Evolutionary conservation across 2,329 filamentous ascomycete species (phyloP).

Genomic region (Ophiostoma pallidulum): DNA sequence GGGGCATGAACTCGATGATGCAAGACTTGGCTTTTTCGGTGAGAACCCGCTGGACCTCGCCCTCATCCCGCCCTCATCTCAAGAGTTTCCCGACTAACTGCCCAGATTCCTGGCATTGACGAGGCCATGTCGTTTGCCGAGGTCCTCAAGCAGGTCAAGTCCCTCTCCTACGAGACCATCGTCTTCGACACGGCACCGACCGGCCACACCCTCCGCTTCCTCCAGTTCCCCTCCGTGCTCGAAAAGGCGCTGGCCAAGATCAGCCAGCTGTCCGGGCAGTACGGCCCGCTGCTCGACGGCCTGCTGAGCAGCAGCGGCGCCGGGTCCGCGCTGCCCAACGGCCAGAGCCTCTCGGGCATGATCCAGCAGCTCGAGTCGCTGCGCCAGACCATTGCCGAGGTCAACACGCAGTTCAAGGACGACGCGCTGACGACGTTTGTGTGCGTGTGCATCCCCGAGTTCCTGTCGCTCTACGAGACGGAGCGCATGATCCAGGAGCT

Average conservation of each 20-base stretch:
- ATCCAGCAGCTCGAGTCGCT: slow-evolving; percentile 90
- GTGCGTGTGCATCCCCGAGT: slow-evolving; percentile 97
- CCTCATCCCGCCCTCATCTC: no score
- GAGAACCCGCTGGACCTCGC: no score
- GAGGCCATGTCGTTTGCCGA: slow-evolving; percentile 99
- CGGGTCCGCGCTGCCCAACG: slow-evolving; percentile 59
- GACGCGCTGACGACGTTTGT: slow-evolving; percentile 93
- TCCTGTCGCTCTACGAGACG: slow-evolving; percentile 93
- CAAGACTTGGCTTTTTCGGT: slow-evolving; percentile 95
- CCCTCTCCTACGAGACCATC: slow-evolving; percentile 95
- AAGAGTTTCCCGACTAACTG: no score
- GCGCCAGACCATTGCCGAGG: slow-evolving; percentile 85
- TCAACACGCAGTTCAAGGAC: slow-evolving; percentile 98
- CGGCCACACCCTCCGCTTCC: slow-evolving; percentile 94
- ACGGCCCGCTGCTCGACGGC: slow-evolving; percentile 90
- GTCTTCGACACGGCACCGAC: slow-evolving; percentile 98
- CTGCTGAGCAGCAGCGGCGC: slow-evolving; percentile 67
- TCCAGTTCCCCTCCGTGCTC: slow-evolving; percentile 95
- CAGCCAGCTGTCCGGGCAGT: slow-evolving; percentile 85
- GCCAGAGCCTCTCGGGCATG: slow-evolving; percentile 86
- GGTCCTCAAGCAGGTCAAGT: slow-evolving; percentile 98
- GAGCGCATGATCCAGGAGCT: slow-evolving; percentile 99
- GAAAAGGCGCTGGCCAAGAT: slow-evolving; percentile 98
- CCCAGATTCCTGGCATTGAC: slow-evolving; percentile 90
- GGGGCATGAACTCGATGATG: slow-evolving; percentile 87